phyloP scores from a whole-genome alignment of 495 filamentous ascomycete species.

The Daldinia grandis region DNA sequence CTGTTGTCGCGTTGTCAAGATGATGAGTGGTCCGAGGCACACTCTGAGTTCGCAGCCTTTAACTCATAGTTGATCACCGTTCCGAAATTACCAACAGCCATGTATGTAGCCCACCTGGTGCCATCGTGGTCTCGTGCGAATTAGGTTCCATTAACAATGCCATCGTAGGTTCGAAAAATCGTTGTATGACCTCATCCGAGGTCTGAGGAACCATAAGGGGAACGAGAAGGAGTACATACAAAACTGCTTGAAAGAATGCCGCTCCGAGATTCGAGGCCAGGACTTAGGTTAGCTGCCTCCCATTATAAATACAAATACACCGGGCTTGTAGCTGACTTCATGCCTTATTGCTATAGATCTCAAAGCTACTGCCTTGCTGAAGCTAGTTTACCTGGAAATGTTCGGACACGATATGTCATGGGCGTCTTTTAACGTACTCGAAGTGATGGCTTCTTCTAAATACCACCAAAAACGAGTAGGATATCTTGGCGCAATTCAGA shows the following conservation, averaged over 20 bases:
- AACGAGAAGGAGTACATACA: constrained; percentile 94
- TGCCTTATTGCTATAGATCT: constrained; percentile 67
- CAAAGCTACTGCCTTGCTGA: constrained; percentile 94
- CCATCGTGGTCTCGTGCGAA: neutral
- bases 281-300: constrained; percentile 76
- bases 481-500: constrained; percentile 96
- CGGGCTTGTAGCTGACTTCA: constrained; percentile 35
- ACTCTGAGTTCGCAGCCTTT: constrained; percentile 11
- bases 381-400: constrained; percentile 98
- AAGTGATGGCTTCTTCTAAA: constrained; percentile 96
- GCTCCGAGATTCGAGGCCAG: constrained; percentile 83
- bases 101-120: constrained; percentile 32
- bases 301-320: neutral
- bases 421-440: constrained; percentile 97
- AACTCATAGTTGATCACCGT: constrained; percentile 26
- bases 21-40: constrained; percentile 26
- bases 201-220: constrained; percentile 91
- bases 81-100: constrained; percentile 33
- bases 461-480: constrained; percentile 94
- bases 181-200: constrained; percentile 97
- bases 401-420: constrained; percentile 99
- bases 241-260: constrained; percentile 91
- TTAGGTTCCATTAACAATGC: constrained; percentile 13
- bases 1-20: constrained; percentile 25
- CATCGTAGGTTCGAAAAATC: constrained; percentile 93